Evolutionary conservation across 805 yeast species (phyloP).

Genomic region (Nakazawaea peltata): DNA sequence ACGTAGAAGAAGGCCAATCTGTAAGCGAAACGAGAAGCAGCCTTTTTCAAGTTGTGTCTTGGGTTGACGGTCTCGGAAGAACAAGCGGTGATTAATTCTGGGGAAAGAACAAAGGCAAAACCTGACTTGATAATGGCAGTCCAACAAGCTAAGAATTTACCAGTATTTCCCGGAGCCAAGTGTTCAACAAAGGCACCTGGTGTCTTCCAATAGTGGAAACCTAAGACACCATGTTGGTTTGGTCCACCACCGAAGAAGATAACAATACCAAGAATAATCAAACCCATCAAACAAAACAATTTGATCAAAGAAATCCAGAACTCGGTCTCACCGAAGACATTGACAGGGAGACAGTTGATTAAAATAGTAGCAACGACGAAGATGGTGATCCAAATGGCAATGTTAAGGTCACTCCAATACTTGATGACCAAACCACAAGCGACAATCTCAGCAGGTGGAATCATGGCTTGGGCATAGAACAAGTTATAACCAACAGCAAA

Average conservation of each 20-base stretch:
- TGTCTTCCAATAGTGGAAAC: slow-evolving; percentile 39
- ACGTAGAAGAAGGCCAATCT: slow-evolving; percentile 44
- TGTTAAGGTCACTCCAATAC: slow-evolving; percentile 42
- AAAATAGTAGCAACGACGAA: slow-evolving; percentile 34
- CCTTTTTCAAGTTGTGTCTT: slow-evolving; percentile 46
- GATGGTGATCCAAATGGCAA: slow-evolving; percentile 45
- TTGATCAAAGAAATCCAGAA: slow-evolving; percentile 60
- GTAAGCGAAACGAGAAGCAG: slow-evolving; percentile 48
- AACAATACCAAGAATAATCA: slow-evolving; percentile 43
- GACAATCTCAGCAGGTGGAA: slow-evolving; percentile 57
- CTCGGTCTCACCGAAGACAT: slow-evolving; percentile 55
- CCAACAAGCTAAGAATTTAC: slow-evolving; percentile 50
- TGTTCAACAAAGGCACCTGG: slow-evolving; percentile 58
- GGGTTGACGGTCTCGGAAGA: slow-evolving; percentile 53
- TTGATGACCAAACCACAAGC: slow-evolving; percentile 50
- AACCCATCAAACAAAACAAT: slow-evolving; percentile 52
- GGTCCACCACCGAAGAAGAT: slow-evolving; percentile 36
- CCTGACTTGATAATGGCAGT: slow-evolving; percentile 48
- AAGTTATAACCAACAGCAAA: slow-evolving; percentile 37
- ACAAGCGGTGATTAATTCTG: slow-evolving; percentile 47
- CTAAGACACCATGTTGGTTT: slow-evolving; percentile 34
- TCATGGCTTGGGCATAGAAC: slow-evolving; percentile 42
- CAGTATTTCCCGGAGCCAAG: slow-evolving; percentile 41
- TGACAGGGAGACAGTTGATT: slow-evolving; percentile 44
- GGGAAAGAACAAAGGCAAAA: slow-evolving; percentile 52